Base-by-base conservation (phyloP, 2,329 filamentous ascomycete genomes). In the Trichophyton mentagrophytes region DNA sequence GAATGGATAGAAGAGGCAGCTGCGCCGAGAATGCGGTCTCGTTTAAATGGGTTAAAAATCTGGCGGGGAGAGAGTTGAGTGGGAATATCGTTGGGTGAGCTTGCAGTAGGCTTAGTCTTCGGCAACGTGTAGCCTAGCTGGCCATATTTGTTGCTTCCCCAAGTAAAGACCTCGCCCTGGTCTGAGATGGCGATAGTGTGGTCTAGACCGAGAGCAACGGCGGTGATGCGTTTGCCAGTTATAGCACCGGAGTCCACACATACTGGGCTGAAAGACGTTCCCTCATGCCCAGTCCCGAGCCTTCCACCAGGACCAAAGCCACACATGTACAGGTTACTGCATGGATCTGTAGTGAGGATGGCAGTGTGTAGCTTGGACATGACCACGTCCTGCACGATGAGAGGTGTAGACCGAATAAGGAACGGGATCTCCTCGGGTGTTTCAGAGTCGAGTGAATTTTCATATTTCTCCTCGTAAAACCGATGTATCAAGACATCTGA, bases 361-460 rank as follows among this genome's bases (percentile, higher is more conserved):
- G 90, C 92, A 13, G 88, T 95, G 68, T 96, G 90, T 1, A 97
- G 77, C 71, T 99, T 99, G 1, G 91, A 91, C 78, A 99, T 86
- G 61, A 85, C 82, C 1, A 95, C 84, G 70, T 96, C 89, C 66
- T 88, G 87, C 38, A 95, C 86, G 20, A 86, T 76, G 22, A 96
- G 77, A 0, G 89, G 87, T 4, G 80, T 84, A 61, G 85, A 87
- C 57, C 83, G 81, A 55, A 95, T 82, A 46, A 92, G 70, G 11
- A 83, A 83, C 0, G 92, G 91, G 20, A 96, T 79, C 55, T 49
- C 47, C 53, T 38, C 15, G 49, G 36, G 63, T 46, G 20, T 59
- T 33, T 49, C 68, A 60, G 67, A 62, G 7, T 44, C n/a, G 15
- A 9, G 63, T 53, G 59, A 40, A 20, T 72, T 71, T 59, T 80